phyloP scores from a whole-genome alignment of 768 basidiomycete species.

The Boletales sp. region DNA sequence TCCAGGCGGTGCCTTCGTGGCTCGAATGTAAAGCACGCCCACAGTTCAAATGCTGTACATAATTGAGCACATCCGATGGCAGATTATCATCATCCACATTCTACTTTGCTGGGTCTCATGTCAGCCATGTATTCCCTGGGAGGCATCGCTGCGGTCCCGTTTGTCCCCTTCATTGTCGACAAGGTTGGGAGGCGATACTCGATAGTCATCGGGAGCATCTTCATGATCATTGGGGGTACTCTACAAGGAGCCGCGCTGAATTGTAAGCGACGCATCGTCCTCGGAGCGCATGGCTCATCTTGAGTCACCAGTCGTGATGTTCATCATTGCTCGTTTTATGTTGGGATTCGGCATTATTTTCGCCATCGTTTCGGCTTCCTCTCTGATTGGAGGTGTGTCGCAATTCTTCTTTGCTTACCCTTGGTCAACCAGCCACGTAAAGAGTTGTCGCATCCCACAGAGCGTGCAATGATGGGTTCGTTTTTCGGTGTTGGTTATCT shows the following conservation, averaged over 20 bases:
- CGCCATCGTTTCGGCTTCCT: constrained; percentile 2
- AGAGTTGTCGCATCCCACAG: constrained; percentile 22
- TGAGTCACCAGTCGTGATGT: constrained; percentile 4
- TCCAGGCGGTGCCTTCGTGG: constrained; percentile 57
- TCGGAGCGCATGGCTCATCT: background rate
- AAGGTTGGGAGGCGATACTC: background rate
- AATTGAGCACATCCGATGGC: background rate
- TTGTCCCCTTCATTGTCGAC: background rate
- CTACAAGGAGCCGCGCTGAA: background rate
- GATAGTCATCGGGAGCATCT: background rate
- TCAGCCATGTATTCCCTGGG: constrained; percentile 59
- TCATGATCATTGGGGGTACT: background rate
- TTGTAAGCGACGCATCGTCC: background rate
- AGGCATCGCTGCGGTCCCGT: constrained; percentile 24
- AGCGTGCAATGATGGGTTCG: constrained; percentile 11
- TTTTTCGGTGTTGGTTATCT: constrained; percentile 2
- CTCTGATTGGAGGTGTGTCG: constrained; percentile 6
- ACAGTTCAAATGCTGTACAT: no score
- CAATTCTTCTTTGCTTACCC: background rate
- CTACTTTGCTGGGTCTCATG: constrained; percentile 54
- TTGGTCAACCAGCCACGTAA: background rate
- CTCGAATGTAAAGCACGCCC: constrained; percentile 38
- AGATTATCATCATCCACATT: constrained; percentile 54
- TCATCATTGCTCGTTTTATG: constrained; percentile 4
- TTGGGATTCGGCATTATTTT: background rate